Base-by-base conservation (phyloP, 2,329 filamentous ascomycete genomes). In the Sarocladiaceae sp. region DNA sequence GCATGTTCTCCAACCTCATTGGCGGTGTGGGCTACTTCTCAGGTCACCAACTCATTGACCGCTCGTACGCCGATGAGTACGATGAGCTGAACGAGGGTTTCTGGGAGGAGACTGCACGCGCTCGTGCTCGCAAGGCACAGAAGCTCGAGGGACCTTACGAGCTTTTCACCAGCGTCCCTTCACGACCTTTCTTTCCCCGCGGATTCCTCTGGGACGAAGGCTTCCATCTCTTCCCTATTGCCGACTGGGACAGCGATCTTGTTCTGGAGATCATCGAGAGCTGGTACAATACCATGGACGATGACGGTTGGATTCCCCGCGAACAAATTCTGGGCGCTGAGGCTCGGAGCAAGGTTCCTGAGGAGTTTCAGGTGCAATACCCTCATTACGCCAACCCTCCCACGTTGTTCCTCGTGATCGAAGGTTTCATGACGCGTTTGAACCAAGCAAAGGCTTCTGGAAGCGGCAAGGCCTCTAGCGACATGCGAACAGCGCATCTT, bases 141-240 rank as follows among this genome's bases (percentile, higher is more conserved):
- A 76, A 83, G 54, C 70, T 86, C 1, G 91, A 95, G 63, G 90
- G 90, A 0, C 90, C 93, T 1, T 89, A 86, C 52, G 90, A 96
- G 66, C 80, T 99, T 2, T 97, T 92, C 66, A 95, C 92, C 6
- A 90, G 86, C 61, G 86, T 97, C 53, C 94, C 94, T 0, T 97
- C 93, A 8, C 79, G 94, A 4, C 89, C 94, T 0, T 99, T 99
- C 75, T 99, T 99, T 71, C 94, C 94, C 1, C 82, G 94, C 55
- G 94, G 94, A 1, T 99, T 99, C 67, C 77, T 97, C 3, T 99
- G 94, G 94, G 94, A 99, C 62, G 94, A 99, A 68, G 94, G 94
- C 1, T 99, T 97, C 71, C 94, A 99, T 64, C 76, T 99, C 31
- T 75, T 96, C 46, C 92, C 92, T 2, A 86, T 99, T 51, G 80